These are phyloP conservation scores for Maudiozyma serrabonitensis DNA, from an alignment of 805 yeast genomes.

Conservation along the genomic window DNA sequence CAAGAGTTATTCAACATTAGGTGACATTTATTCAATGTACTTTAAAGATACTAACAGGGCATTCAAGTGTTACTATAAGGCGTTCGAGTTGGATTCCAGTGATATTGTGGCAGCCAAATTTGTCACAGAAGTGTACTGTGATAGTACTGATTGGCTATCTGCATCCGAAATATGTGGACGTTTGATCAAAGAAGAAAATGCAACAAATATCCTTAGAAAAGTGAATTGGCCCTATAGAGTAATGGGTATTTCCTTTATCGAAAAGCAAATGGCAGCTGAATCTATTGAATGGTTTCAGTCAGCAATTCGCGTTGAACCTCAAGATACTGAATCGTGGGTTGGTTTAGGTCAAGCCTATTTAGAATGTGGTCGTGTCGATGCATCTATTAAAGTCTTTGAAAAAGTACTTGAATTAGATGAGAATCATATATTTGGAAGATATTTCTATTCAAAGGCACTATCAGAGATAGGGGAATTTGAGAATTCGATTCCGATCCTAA, in stretches of 20 bases:
- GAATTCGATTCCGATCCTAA: conserved; percentile 43
- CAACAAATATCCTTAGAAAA: conserved; percentile 39
- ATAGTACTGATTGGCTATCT: conserved; percentile 67
- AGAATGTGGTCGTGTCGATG: conserved; percentile 75
- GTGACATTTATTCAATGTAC: conserved; percentile 54
- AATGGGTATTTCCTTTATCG: conserved; percentile 69
- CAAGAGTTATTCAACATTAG: conserved; percentile 74
- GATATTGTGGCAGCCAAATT: conserved; percentile 67
- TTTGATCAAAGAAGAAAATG: conserved; percentile 53
- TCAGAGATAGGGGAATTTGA: conserved; percentile 58
- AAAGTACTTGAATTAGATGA: conserved; percentile 50
- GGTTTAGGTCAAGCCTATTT: conserved; percentile 96
- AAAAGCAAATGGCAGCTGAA: conserved; percentile 57
- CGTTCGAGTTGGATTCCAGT: conserved; percentile 75
- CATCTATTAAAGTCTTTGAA: conserved; percentile 73
- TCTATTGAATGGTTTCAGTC: conserved; percentile 87
- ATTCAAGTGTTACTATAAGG: conserved; percentile 76
- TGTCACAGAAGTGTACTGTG: conserved; percentile 61
- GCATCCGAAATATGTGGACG: conserved; percentile 67
- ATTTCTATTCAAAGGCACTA: conserved; percentile 57
- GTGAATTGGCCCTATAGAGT: conserved; percentile 83
- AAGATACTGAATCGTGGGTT: conserved; percentile 76
- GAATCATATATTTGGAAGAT: conserved; percentile 50
- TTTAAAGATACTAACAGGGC: conserved; percentile 59
- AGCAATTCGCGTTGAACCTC: conserved; percentile 58